Conservation (phyloP, 805 yeast genomes). For the Kuraishia piskuri region DNA sequence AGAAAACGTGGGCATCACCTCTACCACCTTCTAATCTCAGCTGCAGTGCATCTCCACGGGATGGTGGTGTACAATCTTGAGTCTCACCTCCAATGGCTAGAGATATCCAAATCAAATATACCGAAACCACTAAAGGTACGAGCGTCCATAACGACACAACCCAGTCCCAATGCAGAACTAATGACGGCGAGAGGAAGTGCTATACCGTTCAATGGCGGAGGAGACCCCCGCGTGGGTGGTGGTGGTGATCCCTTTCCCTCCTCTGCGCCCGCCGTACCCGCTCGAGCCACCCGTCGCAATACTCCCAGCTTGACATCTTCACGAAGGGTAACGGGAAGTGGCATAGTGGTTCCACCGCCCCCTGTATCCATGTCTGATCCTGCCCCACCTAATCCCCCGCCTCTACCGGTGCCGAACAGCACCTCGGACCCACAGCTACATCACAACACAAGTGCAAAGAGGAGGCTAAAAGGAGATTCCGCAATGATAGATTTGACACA, state of each 20-base stretch:
- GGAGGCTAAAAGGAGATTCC: neutral
- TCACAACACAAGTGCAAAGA: neutral
- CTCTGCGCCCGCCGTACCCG: too few relatives aligned
- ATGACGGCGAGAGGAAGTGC: neutral
- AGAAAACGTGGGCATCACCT: too few relatives aligned
- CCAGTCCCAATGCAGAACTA: neutral
- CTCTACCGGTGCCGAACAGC: neutral
- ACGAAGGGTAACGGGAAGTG: neutral
- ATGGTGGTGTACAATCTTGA: constrained; percentile 12
- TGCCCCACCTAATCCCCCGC: neutral
- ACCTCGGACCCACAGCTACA: neutral
- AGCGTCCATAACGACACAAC: neutral
- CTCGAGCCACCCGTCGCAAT: neutral
- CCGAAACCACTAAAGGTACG: constrained; percentile 7
- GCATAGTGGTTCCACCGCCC: neutral
- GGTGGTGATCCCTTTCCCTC: neutral
- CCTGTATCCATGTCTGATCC: neutral
- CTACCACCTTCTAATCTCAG: neutral
- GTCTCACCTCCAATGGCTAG: constrained; percentile 18
- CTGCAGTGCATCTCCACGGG: neutral
- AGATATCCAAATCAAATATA: constrained; percentile 12
- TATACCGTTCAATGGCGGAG: neutral
- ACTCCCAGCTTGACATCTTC: neutral
- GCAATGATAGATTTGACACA: neutral
- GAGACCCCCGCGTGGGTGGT: neutral